Conservation (phyloP, 495 filamentous ascomycete genomes). For the Annulohypoxylon maeteangense region DNA sequence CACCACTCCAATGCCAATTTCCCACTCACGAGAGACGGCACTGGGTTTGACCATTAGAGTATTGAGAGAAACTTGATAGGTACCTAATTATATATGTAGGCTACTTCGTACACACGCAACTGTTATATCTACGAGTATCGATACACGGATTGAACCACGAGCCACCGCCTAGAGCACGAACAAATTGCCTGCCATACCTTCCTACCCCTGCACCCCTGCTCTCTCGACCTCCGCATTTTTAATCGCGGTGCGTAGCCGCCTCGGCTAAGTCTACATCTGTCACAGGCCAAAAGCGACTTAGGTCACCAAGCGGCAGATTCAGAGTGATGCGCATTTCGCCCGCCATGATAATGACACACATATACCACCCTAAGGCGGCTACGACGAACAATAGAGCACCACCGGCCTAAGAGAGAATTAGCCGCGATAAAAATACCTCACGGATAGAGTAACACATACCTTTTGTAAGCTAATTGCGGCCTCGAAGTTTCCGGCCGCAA, state of each 20-base stretch:
- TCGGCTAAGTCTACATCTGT: constrained; percentile 58
- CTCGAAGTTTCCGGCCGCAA: constrained; percentile 56
- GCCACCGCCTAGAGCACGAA: background rate
- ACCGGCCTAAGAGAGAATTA: constrained; percentile 48
- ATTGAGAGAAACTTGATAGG: background rate
- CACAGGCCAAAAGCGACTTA: constrained; percentile 63
- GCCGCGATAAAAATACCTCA: background rate
- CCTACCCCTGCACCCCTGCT: background rate
- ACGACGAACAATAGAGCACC: constrained; percentile 63
- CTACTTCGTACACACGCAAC: background rate
- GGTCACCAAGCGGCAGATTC: constrained; percentile 64
- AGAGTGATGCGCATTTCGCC: constrained; percentile 66
- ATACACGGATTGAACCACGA: background rate
- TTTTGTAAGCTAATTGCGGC: constrained; percentile 59
- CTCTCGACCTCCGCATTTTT: background rate
- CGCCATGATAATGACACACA: constrained; percentile 65
- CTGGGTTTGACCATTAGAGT: background rate
- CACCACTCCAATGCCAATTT: background rate
- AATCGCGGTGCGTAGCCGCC: constrained; percentile 48
- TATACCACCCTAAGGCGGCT: constrained; percentile 64
- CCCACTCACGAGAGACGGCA: background rate
- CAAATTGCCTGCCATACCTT: background rate
- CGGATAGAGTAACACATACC: constrained; percentile 35
- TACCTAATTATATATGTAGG: background rate
- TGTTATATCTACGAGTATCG: background rate